Evolutionary conservation across 345 rosid genomes (phyloP).

Genomic region (Adansonia digitata): DNA sequence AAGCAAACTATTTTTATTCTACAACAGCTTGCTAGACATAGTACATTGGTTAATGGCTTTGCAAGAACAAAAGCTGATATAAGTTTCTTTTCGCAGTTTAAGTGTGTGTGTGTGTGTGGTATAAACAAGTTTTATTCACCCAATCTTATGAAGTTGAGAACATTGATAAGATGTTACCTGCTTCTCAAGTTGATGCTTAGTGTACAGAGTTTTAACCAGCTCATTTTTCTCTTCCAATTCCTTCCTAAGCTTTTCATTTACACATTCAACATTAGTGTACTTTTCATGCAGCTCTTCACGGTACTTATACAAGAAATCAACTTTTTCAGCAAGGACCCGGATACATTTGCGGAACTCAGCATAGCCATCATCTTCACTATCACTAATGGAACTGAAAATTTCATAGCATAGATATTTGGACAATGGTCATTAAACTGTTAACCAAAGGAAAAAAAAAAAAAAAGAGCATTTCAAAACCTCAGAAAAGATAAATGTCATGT

Average conservation of each 20-base stretch:
- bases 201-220: constrained; percentile 64
- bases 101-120: not conserved
- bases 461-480: not conserved
- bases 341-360: constrained; percentile 73
- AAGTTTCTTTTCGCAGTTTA: not conserved
- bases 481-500: not conserved
- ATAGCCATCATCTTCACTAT: constrained; percentile 70
- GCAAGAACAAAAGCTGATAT: not conserved
- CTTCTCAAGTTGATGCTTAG: constrained; percentile 89
- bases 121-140: not conserved
- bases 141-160: not conserved
- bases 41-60: not conserved
- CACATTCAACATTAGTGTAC: constrained; percentile 55
- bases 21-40: not conserved
- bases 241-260: constrained; percentile 67
- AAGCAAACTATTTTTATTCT: not conserved
- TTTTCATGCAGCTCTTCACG: constrained; percentile 76
- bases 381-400: constrained; percentile 56
- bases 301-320: constrained; percentile 68
- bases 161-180: constrained; percentile 51
- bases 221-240: constrained; percentile 81
- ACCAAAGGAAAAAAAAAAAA: not conserved
- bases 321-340: constrained; percentile 68
- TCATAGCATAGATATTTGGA: not conserved
- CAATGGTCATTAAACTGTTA: not conserved